Percentiles rank a stretch among this genome's conserved stretches.
Conservation (phyloP, 768 basidiomycete genomes). For the Leccinellum luteum region DNA sequence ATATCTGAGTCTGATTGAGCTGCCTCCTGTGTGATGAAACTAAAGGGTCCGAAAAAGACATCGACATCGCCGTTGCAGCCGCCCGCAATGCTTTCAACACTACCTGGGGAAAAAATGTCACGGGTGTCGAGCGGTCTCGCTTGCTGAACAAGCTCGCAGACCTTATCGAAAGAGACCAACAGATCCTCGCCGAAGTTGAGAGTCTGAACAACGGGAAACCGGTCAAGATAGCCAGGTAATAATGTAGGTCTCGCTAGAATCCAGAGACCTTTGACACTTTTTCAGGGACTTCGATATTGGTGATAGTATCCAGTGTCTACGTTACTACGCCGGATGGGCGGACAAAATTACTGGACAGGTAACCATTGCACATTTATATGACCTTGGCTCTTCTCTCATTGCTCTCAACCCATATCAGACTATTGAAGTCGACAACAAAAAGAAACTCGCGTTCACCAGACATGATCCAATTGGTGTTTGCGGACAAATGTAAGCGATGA, state of each 20-base stretch:
- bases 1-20: neutral
- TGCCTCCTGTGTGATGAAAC: constrained; percentile 1
- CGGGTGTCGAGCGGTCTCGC: constrained; percentile 78
- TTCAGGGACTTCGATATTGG: constrained; percentile 76
- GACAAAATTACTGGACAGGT: constrained; percentile 92
- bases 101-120: constrained; percentile 86
- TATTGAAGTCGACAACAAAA: constrained; percentile 76
- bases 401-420: constrained; percentile 39
- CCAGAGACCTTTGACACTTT: constrained; percentile 1
- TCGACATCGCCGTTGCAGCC: constrained; percentile 80
- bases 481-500: constrained; percentile 71
- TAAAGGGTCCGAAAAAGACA: constrained; percentile 67
- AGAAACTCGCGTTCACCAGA: constrained; percentile 81
- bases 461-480: constrained; percentile 94
- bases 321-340: constrained; percentile 95
- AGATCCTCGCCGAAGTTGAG: constrained; percentile 83
- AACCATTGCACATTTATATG: constrained; percentile 8
- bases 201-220: constrained; percentile 91
- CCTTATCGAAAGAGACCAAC: constrained; percentile 80
- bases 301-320: constrained; percentile 71
- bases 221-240: constrained; percentile 53
- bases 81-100: constrained; percentile 81
- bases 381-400: constrained; percentile 1
- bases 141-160: constrained; percentile 85
- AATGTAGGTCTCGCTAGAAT: constrained; percentile 34